Percentiles rank a stretch among this genome's conserved stretches.
phyloP scores from a whole-genome alignment of 805 yeast genomes.

The Wickerhamomyces alni region DNA sequence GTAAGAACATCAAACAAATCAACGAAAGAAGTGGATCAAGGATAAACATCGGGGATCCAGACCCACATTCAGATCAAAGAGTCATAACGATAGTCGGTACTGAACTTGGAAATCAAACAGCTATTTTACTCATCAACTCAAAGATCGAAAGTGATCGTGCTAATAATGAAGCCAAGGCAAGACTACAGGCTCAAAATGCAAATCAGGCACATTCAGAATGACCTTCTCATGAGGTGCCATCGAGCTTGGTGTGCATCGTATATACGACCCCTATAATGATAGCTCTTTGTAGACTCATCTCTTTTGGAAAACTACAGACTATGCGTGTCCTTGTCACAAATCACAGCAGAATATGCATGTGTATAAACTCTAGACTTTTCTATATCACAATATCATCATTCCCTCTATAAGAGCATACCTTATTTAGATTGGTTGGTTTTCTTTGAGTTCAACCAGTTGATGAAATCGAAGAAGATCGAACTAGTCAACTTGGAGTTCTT shows the following conservation, averaged over 20 bases:
- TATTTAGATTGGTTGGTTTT: conserved; percentile 5
- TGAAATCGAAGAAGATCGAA: conserved; percentile 64
- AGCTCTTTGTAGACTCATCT: no score
- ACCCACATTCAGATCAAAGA: conserved; percentile 51
- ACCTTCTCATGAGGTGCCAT: no score
- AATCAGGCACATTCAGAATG: not conserved
- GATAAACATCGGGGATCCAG: conserved; percentile 59
- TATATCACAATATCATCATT: no score
- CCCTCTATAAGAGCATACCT: not conserved
- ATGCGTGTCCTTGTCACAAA: no score
- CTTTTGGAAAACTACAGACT: no score
- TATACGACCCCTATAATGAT: no score
- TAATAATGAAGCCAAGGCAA: conserved; percentile 28
- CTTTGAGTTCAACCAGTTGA: conserved; percentile 70
- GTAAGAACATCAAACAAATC: conserved; percentile 73
- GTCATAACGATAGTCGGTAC: conserved; percentile 65
- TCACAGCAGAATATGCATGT: no score
- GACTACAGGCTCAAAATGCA: not conserved
- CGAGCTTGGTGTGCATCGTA: no score
- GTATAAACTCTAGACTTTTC: no score
- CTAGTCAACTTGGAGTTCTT: conserved; percentile 43
- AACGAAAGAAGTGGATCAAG: conserved; percentile 71
- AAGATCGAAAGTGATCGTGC: conserved; percentile 59
- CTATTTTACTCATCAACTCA: conserved; percentile 65
- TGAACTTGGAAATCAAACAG: conserved; percentile 61